phyloP scores from a whole-genome alignment of 768 basidiomycete genomes.

The Coprinopsis marcescibilis region DNA sequence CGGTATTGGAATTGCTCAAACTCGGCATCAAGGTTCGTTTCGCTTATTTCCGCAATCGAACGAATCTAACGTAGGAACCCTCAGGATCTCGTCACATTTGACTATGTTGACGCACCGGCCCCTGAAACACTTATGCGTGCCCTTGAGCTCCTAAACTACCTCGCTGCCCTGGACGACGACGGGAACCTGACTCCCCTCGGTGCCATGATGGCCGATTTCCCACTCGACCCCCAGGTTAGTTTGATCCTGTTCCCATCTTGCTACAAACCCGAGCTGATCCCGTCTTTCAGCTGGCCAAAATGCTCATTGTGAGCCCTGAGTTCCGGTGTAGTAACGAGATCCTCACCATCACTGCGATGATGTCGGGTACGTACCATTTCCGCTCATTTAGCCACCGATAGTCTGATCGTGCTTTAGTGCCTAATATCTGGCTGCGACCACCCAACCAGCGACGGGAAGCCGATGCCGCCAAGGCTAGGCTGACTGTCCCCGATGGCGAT shows the following conservation, averaged over 20 bases:
- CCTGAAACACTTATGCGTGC: constrained; percentile 98
- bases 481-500: constrained; percentile 94
- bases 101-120: constrained; percentile 90
- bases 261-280: not conserved
- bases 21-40: constrained; percentile 73
- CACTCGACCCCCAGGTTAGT: constrained; percentile 89
- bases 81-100: constrained; percentile 80
- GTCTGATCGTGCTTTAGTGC: constrained; percentile 42
- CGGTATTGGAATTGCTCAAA: constrained; percentile 90
- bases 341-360: constrained; percentile 91
- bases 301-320: constrained; percentile 91
- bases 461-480: constrained; percentile 82
- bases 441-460: constrained; percentile 85
- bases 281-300: constrained; percentile 67
- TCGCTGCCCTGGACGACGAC: constrained; percentile 90
- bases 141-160: constrained; percentile 86
- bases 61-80: not conserved
- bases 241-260: constrained; percentile 1
- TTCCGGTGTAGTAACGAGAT: constrained; percentile 97
- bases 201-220: constrained; percentile 94
- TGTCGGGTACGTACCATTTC: constrained; percentile 59
- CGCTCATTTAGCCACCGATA: not conserved
- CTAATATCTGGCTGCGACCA: constrained; percentile 93
- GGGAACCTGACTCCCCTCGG: constrained; percentile 87
- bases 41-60: not conserved